Conservation (phyloP, 2,329 filamentous ascomycete genomes). For the Colletotrichum kahawae region DNA sequence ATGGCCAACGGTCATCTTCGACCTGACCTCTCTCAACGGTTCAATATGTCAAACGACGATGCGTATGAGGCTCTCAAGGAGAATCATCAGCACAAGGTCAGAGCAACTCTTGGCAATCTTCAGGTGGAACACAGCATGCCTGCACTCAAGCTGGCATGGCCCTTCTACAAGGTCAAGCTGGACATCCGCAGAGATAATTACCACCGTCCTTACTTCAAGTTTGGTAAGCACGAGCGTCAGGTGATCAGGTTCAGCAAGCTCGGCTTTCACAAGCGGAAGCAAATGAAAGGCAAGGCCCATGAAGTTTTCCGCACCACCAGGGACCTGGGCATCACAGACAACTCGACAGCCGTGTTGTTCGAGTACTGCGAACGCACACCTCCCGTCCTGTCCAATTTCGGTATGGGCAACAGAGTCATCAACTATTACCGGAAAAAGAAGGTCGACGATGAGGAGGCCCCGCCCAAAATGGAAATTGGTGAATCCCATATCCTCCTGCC, state of each 20-base stretch:
- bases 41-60: conserved; percentile 96
- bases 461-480: conserved; percentile 83
- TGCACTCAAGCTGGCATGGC: conserved; percentile 89
- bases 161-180: conserved; percentile 91
- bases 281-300: conserved; percentile 79
- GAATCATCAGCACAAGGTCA: conserved; percentile 94
- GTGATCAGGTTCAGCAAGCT: conserved; percentile 75
- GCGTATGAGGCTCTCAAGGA: conserved; percentile 96
- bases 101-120: conserved; percentile 88
- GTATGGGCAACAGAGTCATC: conserved; percentile 94
- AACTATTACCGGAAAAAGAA: conserved; percentile 94
- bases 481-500: conserved; percentile 88
- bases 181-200: conserved; percentile 78
- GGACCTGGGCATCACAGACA: conserved; percentile 86
- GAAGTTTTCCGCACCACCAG: conserved; percentile 81
- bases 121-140: conserved; percentile 95
- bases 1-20: conserved; percentile 73
- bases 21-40: conserved; percentile 78
- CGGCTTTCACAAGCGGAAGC: conserved; percentile 78
- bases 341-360: conserved; percentile 84
- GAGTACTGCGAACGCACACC: conserved; percentile 97
- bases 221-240: conserved; percentile 70
- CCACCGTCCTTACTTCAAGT: conserved; percentile 80
- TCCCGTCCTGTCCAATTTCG: conserved; percentile 91
- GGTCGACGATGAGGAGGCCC: conserved; percentile 72